Percentiles rank a stretch among this genome's conserved stretches.
Conservation (phyloP, 148 eudicot genomes). For the Oxyria digyna region DNA sequence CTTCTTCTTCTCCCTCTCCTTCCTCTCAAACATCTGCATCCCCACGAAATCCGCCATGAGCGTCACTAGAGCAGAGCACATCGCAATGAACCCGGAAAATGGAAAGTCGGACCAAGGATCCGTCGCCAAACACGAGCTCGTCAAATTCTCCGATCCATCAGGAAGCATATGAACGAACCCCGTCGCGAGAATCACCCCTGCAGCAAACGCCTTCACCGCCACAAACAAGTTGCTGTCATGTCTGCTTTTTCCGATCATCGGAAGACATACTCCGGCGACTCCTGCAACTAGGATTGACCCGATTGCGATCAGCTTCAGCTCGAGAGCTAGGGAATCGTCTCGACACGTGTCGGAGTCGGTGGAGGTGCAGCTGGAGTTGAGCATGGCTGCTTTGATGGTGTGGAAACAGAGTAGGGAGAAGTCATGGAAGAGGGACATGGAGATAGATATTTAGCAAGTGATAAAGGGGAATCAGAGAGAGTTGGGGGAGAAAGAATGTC, state of each 20-base stretch:
- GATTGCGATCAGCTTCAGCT: conserved; percentile 30
- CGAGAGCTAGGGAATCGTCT: conserved; percentile 29
- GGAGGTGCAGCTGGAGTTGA: conserved; percentile 22
- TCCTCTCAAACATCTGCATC: conserved; percentile 73
- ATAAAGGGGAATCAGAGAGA: no score
- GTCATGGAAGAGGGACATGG: no score
- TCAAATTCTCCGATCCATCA: conserved; percentile 52
- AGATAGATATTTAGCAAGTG: no score
- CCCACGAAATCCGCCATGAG: conserved; percentile 73
- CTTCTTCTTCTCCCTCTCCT: conserved; percentile 24
- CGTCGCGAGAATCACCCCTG: conserved; percentile 46
- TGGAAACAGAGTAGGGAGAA: no score
- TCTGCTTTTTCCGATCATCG: conserved; percentile 27
- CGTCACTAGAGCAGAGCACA: conserved; percentile 75
- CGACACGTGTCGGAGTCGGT: conserved; percentile 21
- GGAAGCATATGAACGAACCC: conserved; percentile 96
- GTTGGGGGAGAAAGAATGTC: no score
- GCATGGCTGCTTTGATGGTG: no score
- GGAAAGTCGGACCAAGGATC: conserved; percentile 84
- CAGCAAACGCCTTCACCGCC: conserved; percentile 45
- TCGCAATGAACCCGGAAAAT: conserved; percentile 69
- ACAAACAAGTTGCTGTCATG: conserved; percentile 38
- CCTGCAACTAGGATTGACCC: conserved; percentile 32
- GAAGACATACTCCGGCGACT: conserved; percentile 31
- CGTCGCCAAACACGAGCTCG: conserved; percentile 49